A percentile compares a stretch with the other conserved stretches of the same genome.
Conservation (phyloP, 495 filamentous ascomycete species). For the Bombardia bombarda region DNA sequence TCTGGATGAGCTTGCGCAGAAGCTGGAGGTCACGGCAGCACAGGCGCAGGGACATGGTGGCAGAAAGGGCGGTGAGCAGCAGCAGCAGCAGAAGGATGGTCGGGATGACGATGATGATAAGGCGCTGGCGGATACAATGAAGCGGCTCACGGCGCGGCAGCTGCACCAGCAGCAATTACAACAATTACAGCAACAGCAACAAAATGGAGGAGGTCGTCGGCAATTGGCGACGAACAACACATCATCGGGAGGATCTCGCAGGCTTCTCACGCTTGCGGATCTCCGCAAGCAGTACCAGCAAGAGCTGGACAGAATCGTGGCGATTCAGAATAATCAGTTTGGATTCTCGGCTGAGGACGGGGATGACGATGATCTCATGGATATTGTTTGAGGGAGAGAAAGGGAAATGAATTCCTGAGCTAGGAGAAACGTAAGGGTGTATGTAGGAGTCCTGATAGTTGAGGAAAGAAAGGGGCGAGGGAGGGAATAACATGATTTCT, state of each 20-base stretch:
- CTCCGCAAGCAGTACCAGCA: conserved; percentile 76
- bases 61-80: neutral
- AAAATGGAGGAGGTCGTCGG: neutral
- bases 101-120: conserved; percentile 4
- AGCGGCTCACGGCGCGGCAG: conserved; percentile 6
- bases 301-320: conserved; percentile 71
- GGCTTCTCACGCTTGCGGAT: conserved; percentile 74
- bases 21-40: conserved; percentile 9
- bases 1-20: conserved; percentile 15
- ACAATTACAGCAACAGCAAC: neutral
- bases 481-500: too few species aligned
- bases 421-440: neutral
- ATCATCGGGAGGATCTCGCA: conserved; percentile 33
- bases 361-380: conserved; percentile 38
- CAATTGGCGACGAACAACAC: too few species aligned
- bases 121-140: conserved; percentile 16
- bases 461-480: too few species aligned
- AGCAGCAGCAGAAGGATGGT: conserved; percentile 27
- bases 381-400: conserved; percentile 12
- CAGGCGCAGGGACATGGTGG: neutral
- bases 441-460: neutral
- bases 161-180: neutral
- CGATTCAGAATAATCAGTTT: conserved; percentile 52
- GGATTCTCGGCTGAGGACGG: conserved; percentile 36
- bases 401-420: neutral